These are phyloP conservation scores for Chaetothyriales sp. DNA, from an alignment of 2,329 filamentous ascomycete species.

Conservation along the genomic window DNA sequence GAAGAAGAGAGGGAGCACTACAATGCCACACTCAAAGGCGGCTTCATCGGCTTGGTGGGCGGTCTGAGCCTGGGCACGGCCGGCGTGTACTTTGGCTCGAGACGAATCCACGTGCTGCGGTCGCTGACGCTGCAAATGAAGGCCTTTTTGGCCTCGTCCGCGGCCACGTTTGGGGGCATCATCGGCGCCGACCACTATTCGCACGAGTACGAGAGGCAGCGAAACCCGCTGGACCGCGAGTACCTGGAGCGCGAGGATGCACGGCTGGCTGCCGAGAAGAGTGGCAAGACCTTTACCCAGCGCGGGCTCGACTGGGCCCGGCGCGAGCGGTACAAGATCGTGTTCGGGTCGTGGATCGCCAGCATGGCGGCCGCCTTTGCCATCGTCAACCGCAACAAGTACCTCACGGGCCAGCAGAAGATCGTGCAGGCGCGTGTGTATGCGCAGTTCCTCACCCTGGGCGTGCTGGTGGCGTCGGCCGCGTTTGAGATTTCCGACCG, in stretches of 20 bases:
- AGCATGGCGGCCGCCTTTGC: slow-evolving; percentile 63
- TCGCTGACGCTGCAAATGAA: slow-evolving; percentile 78
- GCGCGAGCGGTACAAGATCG: slow-evolving; percentile 74
- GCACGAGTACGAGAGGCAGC: slow-evolving; percentile 54
- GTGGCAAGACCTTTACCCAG: slow-evolving; percentile 44
- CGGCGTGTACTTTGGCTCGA: slow-evolving; percentile 54
- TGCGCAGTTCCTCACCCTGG: slow-evolving; percentile 76
- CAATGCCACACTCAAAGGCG: slow-evolving; percentile 61
- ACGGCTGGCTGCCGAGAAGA: slow-evolving; percentile 39
- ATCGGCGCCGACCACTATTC: slow-evolving; percentile 66
- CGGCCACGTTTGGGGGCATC: slow-evolving; percentile 75
- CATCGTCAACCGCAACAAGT: slow-evolving; percentile 64
- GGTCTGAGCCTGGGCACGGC: slow-evolving; percentile 55
- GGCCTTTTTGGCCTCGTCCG: slow-evolving; percentile 72
- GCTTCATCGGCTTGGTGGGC: slow-evolving; percentile 54
- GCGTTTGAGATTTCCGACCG: slow-evolving; percentile 72
- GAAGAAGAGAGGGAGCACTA: slow-evolving; percentile 87
- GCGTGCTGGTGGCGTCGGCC: slow-evolving; percentile 68
- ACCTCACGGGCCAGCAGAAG: slow-evolving; percentile 66
- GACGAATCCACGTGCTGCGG: slow-evolving; percentile 65
- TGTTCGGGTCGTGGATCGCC: slow-evolving; percentile 68
- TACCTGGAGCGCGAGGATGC: slow-evolving; percentile 48
- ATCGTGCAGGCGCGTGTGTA: slow-evolving; percentile 90
- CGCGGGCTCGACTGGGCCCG: slow-evolving; percentile 59
- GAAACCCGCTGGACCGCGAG: slow-evolving; percentile 56